These are phyloP conservation scores for Fusarium avenaceum DNA, from an alignment of 2,329 filamentous ascomycete species.

Conservation along the genomic window DNA sequence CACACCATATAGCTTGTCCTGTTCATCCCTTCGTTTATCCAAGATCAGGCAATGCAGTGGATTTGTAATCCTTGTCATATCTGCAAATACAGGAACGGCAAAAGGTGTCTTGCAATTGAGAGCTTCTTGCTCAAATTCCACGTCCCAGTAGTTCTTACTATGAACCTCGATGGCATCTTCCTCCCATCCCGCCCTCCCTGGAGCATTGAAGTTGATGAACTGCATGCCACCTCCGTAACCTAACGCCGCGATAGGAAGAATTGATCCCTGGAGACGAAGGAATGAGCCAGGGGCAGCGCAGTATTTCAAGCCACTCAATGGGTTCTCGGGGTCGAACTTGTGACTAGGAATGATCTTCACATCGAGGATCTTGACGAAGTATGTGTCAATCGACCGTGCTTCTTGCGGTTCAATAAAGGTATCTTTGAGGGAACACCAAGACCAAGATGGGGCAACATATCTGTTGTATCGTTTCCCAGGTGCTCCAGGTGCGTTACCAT, in stretches of 20 bases:
- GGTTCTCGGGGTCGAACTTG: not conserved
- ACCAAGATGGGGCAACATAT: conserved; percentile 25
- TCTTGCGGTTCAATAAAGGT: conserved; percentile 19
- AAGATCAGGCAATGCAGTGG: too few species aligned
- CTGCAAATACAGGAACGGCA: too few species aligned
- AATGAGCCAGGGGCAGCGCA: conserved; percentile 4
- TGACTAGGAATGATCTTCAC: not conserved
- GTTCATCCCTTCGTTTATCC: too few species aligned
- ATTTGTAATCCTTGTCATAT: too few species aligned
- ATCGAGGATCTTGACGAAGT: conserved; percentile 8
- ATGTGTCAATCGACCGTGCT: not conserved
- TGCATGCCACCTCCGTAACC: too few species aligned
- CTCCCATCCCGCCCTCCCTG: too few species aligned
- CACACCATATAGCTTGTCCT: too few species aligned
- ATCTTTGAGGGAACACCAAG: conserved; percentile 33
- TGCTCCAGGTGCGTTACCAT: not conserved
- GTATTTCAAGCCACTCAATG: conserved; percentile 3
- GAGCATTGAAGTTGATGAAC: too few species aligned
- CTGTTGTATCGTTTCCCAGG: not conserved
- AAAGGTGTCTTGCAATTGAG: too few species aligned
- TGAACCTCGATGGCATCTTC: too few species aligned
- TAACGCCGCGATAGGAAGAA: not conserved
- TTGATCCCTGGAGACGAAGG: conserved; percentile 4
- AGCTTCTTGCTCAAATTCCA: too few species aligned
- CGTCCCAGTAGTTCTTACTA: too few species aligned